A percentile compares a stretch with the other conserved stretches of the same genome.
Evolutionary conservation across 1,284 basidiomycete species (phyloP).

Genomic region (Tilletia walkeri): DNA sequence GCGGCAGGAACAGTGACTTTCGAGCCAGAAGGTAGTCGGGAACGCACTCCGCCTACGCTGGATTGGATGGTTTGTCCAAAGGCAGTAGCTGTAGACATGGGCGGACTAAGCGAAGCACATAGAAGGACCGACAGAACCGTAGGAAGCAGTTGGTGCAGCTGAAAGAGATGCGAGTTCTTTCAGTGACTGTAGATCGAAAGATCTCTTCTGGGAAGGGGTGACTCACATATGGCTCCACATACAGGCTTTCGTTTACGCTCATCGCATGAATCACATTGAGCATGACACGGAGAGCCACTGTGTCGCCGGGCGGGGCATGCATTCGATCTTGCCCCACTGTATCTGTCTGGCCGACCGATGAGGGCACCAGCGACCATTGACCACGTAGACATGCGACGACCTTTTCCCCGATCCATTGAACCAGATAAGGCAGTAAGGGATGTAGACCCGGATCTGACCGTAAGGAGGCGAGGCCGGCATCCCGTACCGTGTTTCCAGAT

Average conservation of each 20-base stretch:
- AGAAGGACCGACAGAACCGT: conserved; percentile 85
- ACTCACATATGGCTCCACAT: conserved; percentile 91
- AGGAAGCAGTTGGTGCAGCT: conserved; percentile 94
- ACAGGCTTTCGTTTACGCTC: conserved; percentile 71
- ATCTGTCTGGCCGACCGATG: conserved; percentile 64
- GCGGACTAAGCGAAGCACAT: conserved; percentile 69
- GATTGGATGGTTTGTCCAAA: conserved; percentile 22
- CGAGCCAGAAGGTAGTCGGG: not conserved
- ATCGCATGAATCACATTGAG: conserved; percentile 46
- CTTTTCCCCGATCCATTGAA: conserved; percentile 87
- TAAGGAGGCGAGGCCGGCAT: conserved; percentile 84
- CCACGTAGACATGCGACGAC: conserved; percentile 56
- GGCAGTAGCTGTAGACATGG: not conserved
- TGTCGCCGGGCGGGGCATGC: conserved; percentile 25
- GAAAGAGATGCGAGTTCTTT: conserved; percentile 19
- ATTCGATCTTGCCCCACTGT: not conserved
- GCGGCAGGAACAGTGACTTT: conserved; percentile 28
- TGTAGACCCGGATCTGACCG: conserved; percentile 87
- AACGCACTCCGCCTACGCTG: not conserved
- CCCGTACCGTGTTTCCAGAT: conserved; percentile 54
- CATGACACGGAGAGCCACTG: conserved; percentile 43
- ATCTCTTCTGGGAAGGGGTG: not conserved
- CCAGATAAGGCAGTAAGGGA: conserved; percentile 89
- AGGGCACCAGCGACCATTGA: conserved; percentile 56
- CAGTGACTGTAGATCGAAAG: conserved; percentile 1